Conservation (phyloP, 345 rosid species). For the Orychophragmus violaceus region DNA sequence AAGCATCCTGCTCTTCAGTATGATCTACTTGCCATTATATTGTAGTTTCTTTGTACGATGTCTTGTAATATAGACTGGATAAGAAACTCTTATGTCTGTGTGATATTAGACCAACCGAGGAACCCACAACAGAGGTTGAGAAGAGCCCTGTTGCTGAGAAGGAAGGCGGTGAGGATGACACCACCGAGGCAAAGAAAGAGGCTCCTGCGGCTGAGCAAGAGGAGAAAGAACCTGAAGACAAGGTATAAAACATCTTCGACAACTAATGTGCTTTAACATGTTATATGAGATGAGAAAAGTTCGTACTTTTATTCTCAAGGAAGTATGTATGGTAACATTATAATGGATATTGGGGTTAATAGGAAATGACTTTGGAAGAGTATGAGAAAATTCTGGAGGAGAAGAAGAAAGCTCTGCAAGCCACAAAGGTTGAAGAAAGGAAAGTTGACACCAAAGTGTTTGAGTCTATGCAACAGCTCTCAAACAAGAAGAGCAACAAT, state of each 20-base stretch:
- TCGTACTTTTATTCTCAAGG: neutral
- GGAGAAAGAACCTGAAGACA: conserved; percentile 49
- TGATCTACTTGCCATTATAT: neutral
- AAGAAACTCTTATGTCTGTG: neutral
- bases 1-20: conserved; percentile 18
- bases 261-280: neutral
- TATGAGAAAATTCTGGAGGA: conserved; percentile 69
- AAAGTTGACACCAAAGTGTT: conserved; percentile 64
- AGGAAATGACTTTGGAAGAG: conserved; percentile 96
- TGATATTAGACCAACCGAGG: conserved; percentile 54
- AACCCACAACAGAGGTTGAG: conserved; percentile 45
- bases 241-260: conserved; percentile 32
- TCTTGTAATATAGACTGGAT: neutral
- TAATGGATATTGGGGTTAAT: neutral
- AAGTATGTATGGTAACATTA: neutral
- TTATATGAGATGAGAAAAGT: neutral
- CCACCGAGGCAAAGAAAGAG: conserved; percentile 49
- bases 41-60: neutral
- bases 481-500: conserved; percentile 52
- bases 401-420: conserved; percentile 58
- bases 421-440: conserved; percentile 54
- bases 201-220: conserved; percentile 28
- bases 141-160: conserved; percentile 54
- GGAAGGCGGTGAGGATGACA: conserved; percentile 50
- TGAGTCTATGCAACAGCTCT: conserved; percentile 63